Evolutionary conservation across 1,284 basidiomycete genomes (phyloP).

Genomic region (Lignosus rhinocerotis): DNA sequence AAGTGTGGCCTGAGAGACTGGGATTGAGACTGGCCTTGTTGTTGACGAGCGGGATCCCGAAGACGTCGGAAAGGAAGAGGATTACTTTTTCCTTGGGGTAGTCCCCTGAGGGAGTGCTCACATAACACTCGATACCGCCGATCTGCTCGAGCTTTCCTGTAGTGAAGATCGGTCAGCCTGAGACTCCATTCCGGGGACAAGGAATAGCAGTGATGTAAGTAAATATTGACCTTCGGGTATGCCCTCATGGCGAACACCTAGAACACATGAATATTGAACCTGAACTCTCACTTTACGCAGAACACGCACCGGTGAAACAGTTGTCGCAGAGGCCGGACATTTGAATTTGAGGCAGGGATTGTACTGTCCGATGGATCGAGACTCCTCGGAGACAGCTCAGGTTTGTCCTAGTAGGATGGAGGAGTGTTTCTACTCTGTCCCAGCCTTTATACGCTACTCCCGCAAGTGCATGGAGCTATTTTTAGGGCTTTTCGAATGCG

Average conservation of each 20-base stretch:
- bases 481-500: no score
- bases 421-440: no score
- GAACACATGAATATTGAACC: neutral
- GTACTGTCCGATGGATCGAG: no score
- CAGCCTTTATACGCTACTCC: no score
- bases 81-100: constrained; percentile 61
- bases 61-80: constrained; percentile 61
- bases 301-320: neutral
- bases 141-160: constrained; percentile 46
- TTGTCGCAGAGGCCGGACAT: neutral
- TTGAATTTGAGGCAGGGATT: no score
- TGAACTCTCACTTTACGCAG: no score
- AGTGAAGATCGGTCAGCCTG: neutral
- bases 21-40: constrained; percentile 38
- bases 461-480: no score
- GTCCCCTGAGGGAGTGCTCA: constrained; percentile 47
- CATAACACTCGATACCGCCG: constrained; percentile 49
- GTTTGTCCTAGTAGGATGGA: no score
- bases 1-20: no score
- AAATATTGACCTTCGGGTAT: constrained; percentile 48
- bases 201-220: no score
- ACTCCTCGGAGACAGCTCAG: no score
- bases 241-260: constrained; percentile 60
- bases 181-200: neutral
- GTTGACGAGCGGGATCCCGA: constrained; percentile 60